These are phyloP conservation scores for Leccinum variicolor DNA, from an alignment of 768 basidiomycete genomes.

Conservation along the genomic window DNA sequence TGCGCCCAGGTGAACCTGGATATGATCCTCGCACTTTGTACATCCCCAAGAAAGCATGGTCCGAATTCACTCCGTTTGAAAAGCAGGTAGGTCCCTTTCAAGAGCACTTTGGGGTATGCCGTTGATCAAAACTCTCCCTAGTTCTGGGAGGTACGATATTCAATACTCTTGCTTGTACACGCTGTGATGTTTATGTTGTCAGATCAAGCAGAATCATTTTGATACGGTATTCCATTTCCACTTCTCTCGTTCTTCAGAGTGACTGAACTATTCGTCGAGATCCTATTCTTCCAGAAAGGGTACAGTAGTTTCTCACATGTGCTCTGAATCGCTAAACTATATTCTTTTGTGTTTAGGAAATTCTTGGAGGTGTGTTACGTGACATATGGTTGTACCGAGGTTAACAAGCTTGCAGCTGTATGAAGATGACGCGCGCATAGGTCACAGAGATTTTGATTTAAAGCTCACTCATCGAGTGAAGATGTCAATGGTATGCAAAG, in stretches of 20 bases:
- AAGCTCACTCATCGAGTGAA: constrained; percentile 92
- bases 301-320: constrained; percentile 26
- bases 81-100: constrained; percentile 55
- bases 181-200: constrained; percentile 19
- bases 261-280: constrained; percentile 35
- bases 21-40: constrained; percentile 90
- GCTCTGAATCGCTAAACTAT: background rate
- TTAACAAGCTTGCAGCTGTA: constrained; percentile 51
- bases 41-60: constrained; percentile 76
- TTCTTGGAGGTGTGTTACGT: constrained; percentile 61
- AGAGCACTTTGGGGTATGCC: background rate
- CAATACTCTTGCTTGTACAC: background rate
- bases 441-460: constrained; percentile 92
- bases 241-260: constrained; percentile 9
- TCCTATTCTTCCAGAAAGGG: constrained; percentile 99
- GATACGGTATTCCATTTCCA: constrained; percentile 63
- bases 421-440: constrained; percentile 91
- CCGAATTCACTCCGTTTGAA: constrained; percentile 90
- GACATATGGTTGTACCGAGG: background rate
- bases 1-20: constrained; percentile 71
- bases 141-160: constrained; percentile 67
- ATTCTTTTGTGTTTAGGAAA: constrained; percentile 49
- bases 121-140: constrained; percentile 27
- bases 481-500: constrained; percentile 89
- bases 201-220: constrained; percentile 97